phyloP scores from a whole-genome alignment of 139 green algal species.

The Volvox africanus region DNA sequence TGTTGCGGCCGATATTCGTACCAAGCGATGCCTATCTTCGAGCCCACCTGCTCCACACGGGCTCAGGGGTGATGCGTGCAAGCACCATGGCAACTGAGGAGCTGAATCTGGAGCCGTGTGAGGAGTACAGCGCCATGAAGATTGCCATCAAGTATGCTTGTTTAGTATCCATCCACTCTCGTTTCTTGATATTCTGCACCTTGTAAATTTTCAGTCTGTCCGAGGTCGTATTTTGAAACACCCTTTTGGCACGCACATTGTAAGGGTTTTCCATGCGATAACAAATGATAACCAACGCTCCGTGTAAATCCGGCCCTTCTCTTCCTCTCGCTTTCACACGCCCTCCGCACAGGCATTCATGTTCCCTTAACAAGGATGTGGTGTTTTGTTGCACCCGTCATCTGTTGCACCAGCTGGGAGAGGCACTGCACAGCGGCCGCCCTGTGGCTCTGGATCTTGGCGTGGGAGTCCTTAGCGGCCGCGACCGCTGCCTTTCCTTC shows the following conservation, averaged over 20 bases:
- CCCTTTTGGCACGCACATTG: no score
- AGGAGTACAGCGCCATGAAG: constrained; percentile 9
- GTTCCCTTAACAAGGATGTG: background rate
- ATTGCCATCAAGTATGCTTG: constrained; percentile 37
- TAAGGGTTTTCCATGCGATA: background rate
- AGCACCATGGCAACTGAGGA: background rate
- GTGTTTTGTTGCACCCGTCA: background rate
- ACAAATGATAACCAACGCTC: background rate
- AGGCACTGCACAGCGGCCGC: background rate
- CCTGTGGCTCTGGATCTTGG: background rate
- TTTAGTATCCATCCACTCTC: no score
- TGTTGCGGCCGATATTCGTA: background rate
- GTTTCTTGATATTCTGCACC: no score
- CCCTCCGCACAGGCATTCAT: background rate
- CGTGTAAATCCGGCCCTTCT: background rate
- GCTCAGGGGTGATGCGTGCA: background rate
- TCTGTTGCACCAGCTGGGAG: constrained; percentile 12
- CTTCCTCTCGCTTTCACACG: background rate
- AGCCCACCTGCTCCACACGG: background rate
- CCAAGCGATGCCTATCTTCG: constrained; percentile 1
- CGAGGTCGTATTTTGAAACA: background rate
- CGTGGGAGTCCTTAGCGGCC: constrained; percentile 19
- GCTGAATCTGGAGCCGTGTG: constrained; percentile 28
- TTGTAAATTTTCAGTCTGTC: no score
- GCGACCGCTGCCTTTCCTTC: background rate